Percentiles rank a stretch among this genome's conserved stretches.
These are phyloP conservation scores for Corylus avellana DNA, from an alignment of 306 rosid species.

Conservation along the genomic window DNA sequence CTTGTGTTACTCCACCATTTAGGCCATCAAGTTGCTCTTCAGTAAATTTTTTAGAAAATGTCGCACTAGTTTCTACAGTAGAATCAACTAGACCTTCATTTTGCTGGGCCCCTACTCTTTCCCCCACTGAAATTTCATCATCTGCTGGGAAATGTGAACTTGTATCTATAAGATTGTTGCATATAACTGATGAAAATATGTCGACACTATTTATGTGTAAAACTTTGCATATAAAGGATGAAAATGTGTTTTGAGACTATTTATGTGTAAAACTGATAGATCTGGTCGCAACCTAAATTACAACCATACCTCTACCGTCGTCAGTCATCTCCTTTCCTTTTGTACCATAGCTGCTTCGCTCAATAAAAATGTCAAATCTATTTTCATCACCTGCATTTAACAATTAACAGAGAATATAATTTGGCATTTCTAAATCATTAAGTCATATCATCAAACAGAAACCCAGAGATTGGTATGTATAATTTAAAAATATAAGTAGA, in stretches of 20 bases:
- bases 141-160: not conserved
- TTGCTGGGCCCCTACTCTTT: not conserved
- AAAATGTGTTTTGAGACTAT: not conserved
- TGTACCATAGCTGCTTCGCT: not conserved
- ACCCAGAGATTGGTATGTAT: not conserved
- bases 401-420: not conserved
- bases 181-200: not conserved
- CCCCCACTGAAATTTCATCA: not conserved
- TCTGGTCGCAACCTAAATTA: not conserved
- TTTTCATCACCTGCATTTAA: conserved; percentile 6
- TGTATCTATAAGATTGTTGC: not conserved
- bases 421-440: not conserved
- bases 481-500: not conserved
- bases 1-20: conserved; percentile 6
- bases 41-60: not conserved
- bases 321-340: not conserved
- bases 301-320: conserved; percentile 4
- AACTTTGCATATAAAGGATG: not conserved
- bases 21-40: conserved; percentile 6
- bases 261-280: not conserved
- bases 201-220: not conserved
- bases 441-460: not conserved
- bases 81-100: not conserved
- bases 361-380: not conserved
- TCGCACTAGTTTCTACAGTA: conserved; percentile 3